Conservation (phyloP, 2,329 filamentous ascomycete species). For the Emergomyces orientalis region DNA sequence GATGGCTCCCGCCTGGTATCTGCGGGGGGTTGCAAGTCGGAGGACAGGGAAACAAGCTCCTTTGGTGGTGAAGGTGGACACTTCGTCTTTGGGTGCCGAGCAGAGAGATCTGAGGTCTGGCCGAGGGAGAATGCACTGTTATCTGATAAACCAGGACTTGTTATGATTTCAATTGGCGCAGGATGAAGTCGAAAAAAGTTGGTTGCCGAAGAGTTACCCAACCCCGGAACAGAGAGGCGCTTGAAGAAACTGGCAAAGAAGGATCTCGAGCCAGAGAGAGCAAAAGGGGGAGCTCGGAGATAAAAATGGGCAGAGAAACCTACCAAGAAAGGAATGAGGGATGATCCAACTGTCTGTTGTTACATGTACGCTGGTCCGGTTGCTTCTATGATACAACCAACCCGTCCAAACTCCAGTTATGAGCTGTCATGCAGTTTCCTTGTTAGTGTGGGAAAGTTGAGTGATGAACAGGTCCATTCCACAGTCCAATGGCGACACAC, state of each 20-base stretch:
- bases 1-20: not conserved
- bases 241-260: not conserved
- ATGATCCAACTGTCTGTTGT: not conserved
- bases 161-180: not conserved
- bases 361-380: not conserved
- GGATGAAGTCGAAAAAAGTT: not conserved
- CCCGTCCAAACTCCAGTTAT: not conserved
- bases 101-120: not conserved
- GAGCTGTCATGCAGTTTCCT: not conserved
- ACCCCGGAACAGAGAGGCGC: not conserved
- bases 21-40: slow-evolving; percentile 2
- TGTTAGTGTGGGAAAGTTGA: not conserved
- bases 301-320: not conserved
- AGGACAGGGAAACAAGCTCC: not conserved
- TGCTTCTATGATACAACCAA: not conserved
- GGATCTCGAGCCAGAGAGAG: not conserved
- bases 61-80: not conserved
- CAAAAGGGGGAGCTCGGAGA: not conserved
- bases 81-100: not conserved
- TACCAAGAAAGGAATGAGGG: not conserved
- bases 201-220: not conserved
- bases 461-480: not conserved
- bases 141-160: not conserved
- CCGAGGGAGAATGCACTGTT: not conserved
- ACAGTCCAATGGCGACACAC: not conserved